Base-by-base conservation (phyloP, 139 green algal genomes). In the Desmodesmus armatus region DNA sequence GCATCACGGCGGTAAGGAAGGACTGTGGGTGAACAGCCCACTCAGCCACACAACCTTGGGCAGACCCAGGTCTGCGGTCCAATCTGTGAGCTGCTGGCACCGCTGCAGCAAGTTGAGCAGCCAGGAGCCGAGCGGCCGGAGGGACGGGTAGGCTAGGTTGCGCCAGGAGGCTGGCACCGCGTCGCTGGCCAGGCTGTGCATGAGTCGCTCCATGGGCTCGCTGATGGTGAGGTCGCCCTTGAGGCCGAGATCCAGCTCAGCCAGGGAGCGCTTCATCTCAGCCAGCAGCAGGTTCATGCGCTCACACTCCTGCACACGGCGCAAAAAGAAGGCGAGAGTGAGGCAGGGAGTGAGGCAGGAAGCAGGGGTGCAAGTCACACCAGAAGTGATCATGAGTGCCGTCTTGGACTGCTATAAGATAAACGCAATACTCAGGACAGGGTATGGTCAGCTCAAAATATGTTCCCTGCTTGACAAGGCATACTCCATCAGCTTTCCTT, bases 1-100 rank as follows among this genome's bases (percentile, higher is more conserved):
- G 95, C 93, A 97, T 96, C 29, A 99, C 95, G 0, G 96, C 96
- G 19, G 96, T 99, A 9, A 99, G 88, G 90, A 99, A 98, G 15
- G 94, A 96, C 92, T 97, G 93, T 4, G 96, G 96, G 88, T 98
- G 93, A 98, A 98, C 67, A 99, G 91, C 13, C 94, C 93, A 9
- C 90, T 94, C 40, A 98, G 87, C 93, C 95, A 98, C 15, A 97
- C 94, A 1, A 92, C 93, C 91, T 97, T 96, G 63, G 92, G 95
- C 76, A 96, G 87, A 23, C 82, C 82, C 85, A 98, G 82, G 85
- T 97, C 94, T 23, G 55, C 84, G 7, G 92, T 96, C 96, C 96
- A 98, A 39, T 98, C 96, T 1, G 82, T 78, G 60, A 98, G 91
- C 92, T 98, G 96, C 66, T 91, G 53, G n/a, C 93, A 88, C 19